Evolutionary conservation across 2,329 filamentous ascomycete species (phyloP), one percentile per base, ranked within the genome.

Genomic region (Diaporthe sp.): DNA sequence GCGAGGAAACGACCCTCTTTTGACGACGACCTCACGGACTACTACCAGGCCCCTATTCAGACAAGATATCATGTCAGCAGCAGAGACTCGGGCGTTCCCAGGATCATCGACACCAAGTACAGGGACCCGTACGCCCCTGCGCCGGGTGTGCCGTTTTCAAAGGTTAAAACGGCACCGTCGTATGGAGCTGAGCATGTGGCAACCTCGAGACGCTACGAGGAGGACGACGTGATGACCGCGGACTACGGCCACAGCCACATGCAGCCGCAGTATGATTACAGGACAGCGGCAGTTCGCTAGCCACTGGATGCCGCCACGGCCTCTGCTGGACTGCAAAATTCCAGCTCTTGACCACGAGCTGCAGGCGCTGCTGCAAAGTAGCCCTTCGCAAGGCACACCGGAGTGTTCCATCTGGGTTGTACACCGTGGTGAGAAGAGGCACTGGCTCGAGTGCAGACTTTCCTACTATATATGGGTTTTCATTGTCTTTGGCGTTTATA

Each of bases 201-300:
- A 42, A 71, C 76, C 32, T 53, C 72, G 27, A 80, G 77, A 63
- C 75, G 72, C 5, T 79, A 74, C 55, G 77, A 75, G 0, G n/a
- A 70, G 3, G 74, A 77, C 10, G 78, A 79, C 32, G 51, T 79
- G 17, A 25, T 59, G 7, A 78, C 76, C 58, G 75, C 77, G 1
- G 70, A 74, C 15, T 74, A 74, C n/a, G n/a, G n/a, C n/a, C n/a
- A n/a, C 42, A 39, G 3, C 32, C 39, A 63, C 63, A 53, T 53
- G 56, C 27, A 42, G 44, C 70, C 73, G 5, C 37, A 68, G 3
- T 75, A 68, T 19, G 68, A 72, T 1, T 70, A 75, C 37, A 27
- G 44, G 19, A 56, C 51, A 1, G 9, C 47, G 27, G 22, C 51
- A 13, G 71, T 47, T 42, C 56, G 44, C 27, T 19, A 70, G 3